These are phyloP conservation scores for Yamadazyma songkhlaensis DNA, from an alignment of 1,139 yeast genomes.

Conservation along the genomic window DNA sequence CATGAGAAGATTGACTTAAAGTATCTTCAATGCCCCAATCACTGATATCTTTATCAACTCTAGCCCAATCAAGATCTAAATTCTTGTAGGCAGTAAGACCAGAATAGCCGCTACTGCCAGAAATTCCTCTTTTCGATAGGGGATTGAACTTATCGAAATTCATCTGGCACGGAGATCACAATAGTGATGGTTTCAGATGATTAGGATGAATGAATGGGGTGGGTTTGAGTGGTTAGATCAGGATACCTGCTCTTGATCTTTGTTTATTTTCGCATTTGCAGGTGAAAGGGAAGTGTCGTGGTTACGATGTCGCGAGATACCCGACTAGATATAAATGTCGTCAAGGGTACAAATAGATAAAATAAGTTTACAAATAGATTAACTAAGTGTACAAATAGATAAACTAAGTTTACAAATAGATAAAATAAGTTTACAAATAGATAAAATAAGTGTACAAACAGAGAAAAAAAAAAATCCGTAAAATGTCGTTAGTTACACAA, in stretches of 20 bases:
- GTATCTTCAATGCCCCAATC: slow-evolving; percentile 46
- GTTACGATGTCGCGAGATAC: no score
- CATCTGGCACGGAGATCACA: slow-evolving; percentile 15
- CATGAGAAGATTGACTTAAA: slow-evolving; percentile 4
- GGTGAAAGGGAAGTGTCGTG: no score
- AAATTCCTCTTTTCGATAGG: slow-evolving; percentile 13
- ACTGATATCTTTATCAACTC: slow-evolving; percentile 19
- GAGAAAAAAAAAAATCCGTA: no score
- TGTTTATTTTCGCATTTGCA: neutral
- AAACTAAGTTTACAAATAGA: no score
- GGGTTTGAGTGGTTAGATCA: neutral
- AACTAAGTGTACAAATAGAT: no score
- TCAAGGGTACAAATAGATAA: no score
- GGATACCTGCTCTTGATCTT: neutral
- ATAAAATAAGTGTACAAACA: no score
- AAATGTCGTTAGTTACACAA: neutral
- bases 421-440: no score
- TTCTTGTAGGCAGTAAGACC: neutral
- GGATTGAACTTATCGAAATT: slow-evolving; percentile 32
- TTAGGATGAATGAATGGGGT: neutral
- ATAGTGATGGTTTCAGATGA: neutral
- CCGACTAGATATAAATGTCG: no score
- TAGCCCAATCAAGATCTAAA: neutral
- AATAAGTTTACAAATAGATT: no score
- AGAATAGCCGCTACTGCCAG: no score